Evolutionary conservation across 352 stramenopile species (phyloP).

Genomic region (Phytophthora kernoviae): DNA sequence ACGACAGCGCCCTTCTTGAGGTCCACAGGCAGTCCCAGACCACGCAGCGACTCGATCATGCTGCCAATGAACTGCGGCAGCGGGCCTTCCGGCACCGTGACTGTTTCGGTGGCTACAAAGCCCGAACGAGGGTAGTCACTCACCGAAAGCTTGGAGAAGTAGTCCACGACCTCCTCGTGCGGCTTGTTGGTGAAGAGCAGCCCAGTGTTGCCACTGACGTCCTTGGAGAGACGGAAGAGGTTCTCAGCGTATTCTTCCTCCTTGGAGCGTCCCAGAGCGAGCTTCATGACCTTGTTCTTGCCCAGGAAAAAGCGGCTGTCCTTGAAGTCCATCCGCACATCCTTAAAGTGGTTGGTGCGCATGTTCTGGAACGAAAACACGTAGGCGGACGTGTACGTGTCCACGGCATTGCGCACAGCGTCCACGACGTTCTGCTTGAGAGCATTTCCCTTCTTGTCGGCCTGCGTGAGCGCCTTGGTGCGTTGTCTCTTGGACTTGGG

Average conservation of each 20-base stretch:
- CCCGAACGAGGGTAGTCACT: constrained; percentile 95
- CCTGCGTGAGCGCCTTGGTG: constrained; percentile 93
- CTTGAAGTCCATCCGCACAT: constrained; percentile 96
- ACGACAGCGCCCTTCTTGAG: constrained; percentile 96
- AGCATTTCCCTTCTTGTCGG: constrained; percentile 95
- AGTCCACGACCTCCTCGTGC: constrained; percentile 88
- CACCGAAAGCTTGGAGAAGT: constrained; percentile 92
- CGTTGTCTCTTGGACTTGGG: constrained; percentile 89
- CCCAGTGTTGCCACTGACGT: constrained; percentile 93
- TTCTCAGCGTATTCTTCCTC: constrained; percentile 98
- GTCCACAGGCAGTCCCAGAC: constrained; percentile 95
- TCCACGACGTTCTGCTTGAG: constrained; percentile 97
- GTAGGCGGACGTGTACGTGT: constrained; percentile 93
- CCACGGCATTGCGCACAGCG: constrained; percentile 92
- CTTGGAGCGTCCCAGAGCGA: constrained; percentile 92
- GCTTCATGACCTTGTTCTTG: constrained; percentile 99
- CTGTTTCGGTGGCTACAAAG: constrained; percentile 89
- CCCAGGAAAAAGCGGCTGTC: constrained; percentile 97
- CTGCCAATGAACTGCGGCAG: constrained; percentile 94
- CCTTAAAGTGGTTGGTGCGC: constrained; percentile 98
- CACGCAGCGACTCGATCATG: constrained; percentile 97
- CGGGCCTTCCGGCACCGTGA: constrained; percentile 89
- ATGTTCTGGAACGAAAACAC: constrained; percentile 99
- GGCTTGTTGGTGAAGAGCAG: constrained; percentile 95
- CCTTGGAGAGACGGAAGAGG: constrained; percentile 90